Base-by-base conservation (phyloP, 1,284 basidiomycete species). In the Tetrapyrgos nigripes region DNA sequence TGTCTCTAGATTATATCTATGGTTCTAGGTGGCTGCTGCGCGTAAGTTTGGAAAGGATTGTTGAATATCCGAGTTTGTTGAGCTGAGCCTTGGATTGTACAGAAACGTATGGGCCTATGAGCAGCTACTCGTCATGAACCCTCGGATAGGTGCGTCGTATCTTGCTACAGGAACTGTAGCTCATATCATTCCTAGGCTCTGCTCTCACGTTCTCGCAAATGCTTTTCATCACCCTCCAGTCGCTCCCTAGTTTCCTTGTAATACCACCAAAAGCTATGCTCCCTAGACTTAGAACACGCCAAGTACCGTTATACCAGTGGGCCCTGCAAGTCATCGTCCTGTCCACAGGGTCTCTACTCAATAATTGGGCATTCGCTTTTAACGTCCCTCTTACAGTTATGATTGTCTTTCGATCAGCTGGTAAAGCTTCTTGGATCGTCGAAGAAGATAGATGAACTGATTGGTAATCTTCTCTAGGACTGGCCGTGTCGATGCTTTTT, bases 321-420 rank as follows among this genome's bases (percentile, higher is more conserved):
- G 76, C 82, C 3, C 69, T 89, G 0, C 93, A 96, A 74, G 94
- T 96, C 1, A 68, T 87, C 17, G 80, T 95, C 21, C 83, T 93
- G 57, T 84, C 88, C 4, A 78, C 82, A 17, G 87, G 91, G 44
- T 88, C 88, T 28, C 69, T 92, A 46, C 73, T 97, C 65, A 96
- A 95, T 74, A 96, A 96, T 69, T 89, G 88, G 81, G 93, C 91
- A 1, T 96, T 92, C 70, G 89, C 88, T 0, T 93, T 82, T 66
- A 78, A 88, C 58, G 90, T 96, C 0, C 93, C 93, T 3, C 79
- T 95, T 53, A 87, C 92, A 0, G 79, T 97, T 0, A 88, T 95
- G 68, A 96, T 96, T 65, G 89, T 97, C 28, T 94, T 96, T 70
- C 84, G 94, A 40, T 94, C 92, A 49, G 94, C 92, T 33, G 93